These are phyloP conservation scores for Orbilia ellipsospora DNA, from an alignment of 2,329 filamentous ascomycete species.

Conservation along the genomic window DNA sequence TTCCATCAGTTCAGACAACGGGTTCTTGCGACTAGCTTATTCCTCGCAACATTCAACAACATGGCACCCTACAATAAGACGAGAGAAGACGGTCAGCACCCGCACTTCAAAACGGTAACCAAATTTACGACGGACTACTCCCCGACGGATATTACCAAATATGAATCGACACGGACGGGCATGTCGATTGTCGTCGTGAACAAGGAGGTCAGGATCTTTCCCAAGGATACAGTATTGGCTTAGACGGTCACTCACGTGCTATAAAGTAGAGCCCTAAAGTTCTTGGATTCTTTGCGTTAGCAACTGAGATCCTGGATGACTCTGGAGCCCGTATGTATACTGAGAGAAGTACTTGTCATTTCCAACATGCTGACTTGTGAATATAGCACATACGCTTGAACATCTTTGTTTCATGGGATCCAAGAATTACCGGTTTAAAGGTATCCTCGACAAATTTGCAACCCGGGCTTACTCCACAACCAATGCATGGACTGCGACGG, in stretches of 20 bases:
- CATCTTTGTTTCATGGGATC: constrained; percentile 76
- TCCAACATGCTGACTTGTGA: constrained; percentile 22
- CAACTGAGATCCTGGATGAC: constrained; percentile 97
- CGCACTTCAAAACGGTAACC: constrained; percentile 83
- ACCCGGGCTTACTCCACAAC: constrained; percentile 92
- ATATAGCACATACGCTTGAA: constrained; percentile 66
- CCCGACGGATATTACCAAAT: constrained; percentile 87
- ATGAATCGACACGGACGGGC: constrained; percentile 92
- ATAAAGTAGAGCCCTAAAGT: constrained; percentile 77
- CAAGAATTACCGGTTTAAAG: constrained; percentile 92
- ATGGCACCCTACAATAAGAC: constrained; percentile 32
- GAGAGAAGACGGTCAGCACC: constrained; percentile 15
- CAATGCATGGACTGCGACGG: constrained; percentile 96
- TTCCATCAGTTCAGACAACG: constrained; percentile 39
- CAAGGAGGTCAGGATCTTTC: constrained; percentile 69
- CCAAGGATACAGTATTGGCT: neutral
- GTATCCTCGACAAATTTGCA: constrained; percentile 91
- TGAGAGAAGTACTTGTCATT: constrained; percentile 1
- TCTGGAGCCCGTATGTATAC: constrained; percentile 76
- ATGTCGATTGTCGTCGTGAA: constrained; percentile 95
- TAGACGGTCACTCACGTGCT: constrained; percentile 9
- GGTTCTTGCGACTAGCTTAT: constrained; percentile 24
- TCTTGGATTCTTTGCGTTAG: constrained; percentile 91
- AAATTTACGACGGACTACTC: constrained; percentile 91
- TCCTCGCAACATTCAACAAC: constrained; percentile 35